These are phyloP conservation scores for Aspergillus cristatus DNA, from an alignment of 495 filamentous ascomycete genomes.

Conservation along the genomic window DNA sequence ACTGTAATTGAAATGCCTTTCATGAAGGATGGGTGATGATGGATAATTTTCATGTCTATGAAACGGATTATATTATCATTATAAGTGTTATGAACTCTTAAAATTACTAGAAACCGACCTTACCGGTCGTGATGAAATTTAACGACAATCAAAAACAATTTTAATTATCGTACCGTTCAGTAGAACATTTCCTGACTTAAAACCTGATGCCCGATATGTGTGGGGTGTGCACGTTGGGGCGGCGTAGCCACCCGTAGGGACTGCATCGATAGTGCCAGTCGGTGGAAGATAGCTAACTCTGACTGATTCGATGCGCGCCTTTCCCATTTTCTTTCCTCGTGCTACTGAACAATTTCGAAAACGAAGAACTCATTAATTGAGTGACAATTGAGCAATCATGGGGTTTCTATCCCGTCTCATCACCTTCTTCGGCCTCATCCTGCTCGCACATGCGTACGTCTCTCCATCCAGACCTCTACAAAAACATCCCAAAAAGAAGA, in stretches of 20 bases:
- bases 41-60: slow-evolving; percentile 28
- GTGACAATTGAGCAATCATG: slow-evolving; percentile 33
- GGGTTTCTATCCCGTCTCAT: slow-evolving; percentile 55
- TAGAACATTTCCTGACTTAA: too few species aligned
- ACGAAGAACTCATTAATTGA: neutral
- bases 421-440: slow-evolving; percentile 54
- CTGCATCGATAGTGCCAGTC: neutral
- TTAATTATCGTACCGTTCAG: too few species aligned
- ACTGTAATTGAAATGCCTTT: slow-evolving; percentile 52
- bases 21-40: slow-evolving; percentile 36
- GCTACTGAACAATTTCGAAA: too few species aligned
- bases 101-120: slow-evolving; percentile 14
- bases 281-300: too few species aligned
- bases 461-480: neutral
- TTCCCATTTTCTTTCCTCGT: too few species aligned
- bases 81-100: slow-evolving; percentile 15
- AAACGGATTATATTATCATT: slow-evolving; percentile 14
- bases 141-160: slow-evolving; percentile 10
- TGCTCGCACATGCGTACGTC: slow-evolving; percentile 67
- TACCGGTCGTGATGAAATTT: slow-evolving; percentile 15
- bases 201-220: too few species aligned
- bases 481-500: neutral
- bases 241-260: neutral
- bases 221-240: neutral
- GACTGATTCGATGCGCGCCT: too few species aligned